Evolutionary conservation across 1,139 yeast genomes (phyloP).

Genomic region (Hanseniaspora uvarum): DNA sequence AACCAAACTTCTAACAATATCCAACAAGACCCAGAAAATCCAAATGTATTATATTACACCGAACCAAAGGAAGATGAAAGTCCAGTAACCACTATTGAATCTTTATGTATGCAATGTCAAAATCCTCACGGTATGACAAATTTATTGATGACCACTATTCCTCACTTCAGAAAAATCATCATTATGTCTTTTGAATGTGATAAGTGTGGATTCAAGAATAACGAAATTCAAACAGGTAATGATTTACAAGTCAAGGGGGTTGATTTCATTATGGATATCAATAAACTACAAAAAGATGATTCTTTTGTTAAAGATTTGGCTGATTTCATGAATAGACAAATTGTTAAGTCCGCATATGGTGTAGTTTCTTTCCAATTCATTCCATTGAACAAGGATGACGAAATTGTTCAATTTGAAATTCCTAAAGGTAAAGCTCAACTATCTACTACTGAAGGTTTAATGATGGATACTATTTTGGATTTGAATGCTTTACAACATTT

Average conservation of each 20-base stretch:
- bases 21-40: constrained; percentile 11
- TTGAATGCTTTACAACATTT: constrained; percentile 69
- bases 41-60: constrained; percentile 14
- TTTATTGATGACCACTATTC: constrained; percentile 75
- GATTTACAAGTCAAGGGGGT: constrained; percentile 78
- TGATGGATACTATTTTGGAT: constrained; percentile 76
- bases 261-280: constrained; percentile 29
- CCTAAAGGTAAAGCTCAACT: constrained; percentile 93
- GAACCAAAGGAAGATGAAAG: constrained; percentile 50
- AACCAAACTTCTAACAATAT: constrained; percentile 66
- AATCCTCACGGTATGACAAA: constrained; percentile 67
- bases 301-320: constrained; percentile 29
- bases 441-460: constrained; percentile 82
- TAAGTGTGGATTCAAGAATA: constrained; percentile 82
- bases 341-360: constrained; percentile 53
- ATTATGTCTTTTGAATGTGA: constrained; percentile 94
- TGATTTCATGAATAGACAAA: constrained; percentile 59
- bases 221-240: constrained; percentile 92
- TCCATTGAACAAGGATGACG: constrained; percentile 53
- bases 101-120: constrained; percentile 92
- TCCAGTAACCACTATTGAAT: constrained; percentile 89
- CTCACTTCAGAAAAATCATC: constrained; percentile 82
- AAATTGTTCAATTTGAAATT: constrained; percentile 77
- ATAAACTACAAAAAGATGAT: constrained; percentile 51
- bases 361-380: constrained; percentile 15